These are phyloP conservation scores for Calonectria multiphialidica DNA, from an alignment of 2,329 filamentous ascomycete genomes.

Conservation along the genomic window DNA sequence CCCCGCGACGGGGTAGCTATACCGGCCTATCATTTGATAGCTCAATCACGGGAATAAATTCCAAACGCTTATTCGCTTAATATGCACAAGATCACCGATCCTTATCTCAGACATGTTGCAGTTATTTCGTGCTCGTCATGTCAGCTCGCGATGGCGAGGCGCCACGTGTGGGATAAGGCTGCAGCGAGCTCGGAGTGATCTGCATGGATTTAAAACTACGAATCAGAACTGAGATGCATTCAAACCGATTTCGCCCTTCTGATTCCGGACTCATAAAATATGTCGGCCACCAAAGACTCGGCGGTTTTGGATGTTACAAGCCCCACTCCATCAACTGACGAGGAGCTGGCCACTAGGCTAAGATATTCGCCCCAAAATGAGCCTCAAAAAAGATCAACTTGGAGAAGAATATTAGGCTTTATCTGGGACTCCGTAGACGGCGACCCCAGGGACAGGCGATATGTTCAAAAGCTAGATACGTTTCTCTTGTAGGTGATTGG, in stretches of 20 bases:
- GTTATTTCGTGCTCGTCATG: slow-evolving; percentile 8
- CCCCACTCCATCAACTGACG: background rate
- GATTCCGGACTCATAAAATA: background rate
- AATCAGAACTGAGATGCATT: background rate
- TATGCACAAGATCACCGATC: background rate
- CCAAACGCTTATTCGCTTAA: background rate
- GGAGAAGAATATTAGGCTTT: slow-evolving; percentile 10
- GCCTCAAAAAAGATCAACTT: background rate
- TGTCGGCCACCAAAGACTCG: background rate
- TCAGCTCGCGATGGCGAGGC: slow-evolving; percentile 10
- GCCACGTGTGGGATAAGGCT: background rate
- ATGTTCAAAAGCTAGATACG: slow-evolving; percentile 23
- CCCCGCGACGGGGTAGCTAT: slow-evolving; percentile 6
- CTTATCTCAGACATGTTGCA: background rate
- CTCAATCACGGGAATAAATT: background rate
- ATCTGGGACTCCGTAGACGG: slow-evolving; percentile 27
- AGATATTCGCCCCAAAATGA: background rate
- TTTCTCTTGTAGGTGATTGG: slow-evolving; percentile 24
- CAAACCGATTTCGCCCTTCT: background rate
- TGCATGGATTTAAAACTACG: background rate
- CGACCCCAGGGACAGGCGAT: slow-evolving; percentile 19
- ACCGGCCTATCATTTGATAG: background rate
- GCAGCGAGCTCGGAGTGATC: background rate
- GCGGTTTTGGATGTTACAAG: background rate
- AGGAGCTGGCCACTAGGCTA: background rate